Base-by-base conservation (phyloP, 257 asterid species). In the Rehmannia glutinosa region DNA sequence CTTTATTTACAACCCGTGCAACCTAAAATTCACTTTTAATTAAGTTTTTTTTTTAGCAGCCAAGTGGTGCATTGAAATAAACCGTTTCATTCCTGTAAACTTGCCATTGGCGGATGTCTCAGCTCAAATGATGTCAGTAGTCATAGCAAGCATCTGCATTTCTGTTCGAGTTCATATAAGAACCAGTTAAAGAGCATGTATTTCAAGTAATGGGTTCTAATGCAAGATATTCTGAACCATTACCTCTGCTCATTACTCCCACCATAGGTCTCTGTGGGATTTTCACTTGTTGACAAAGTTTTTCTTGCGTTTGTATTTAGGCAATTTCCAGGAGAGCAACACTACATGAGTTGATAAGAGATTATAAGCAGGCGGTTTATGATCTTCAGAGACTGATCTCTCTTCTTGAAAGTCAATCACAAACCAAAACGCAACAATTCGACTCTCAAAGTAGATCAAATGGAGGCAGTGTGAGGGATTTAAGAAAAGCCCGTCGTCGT, bases 271-370 rank as follows among this genome's bases (percentile, higher is more conserved):
- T 58, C 1, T 13, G 0, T 39, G 55, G 66, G 20, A 65, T 43
- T 63, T 52, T 50, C 39, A 58, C 43, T 51, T 36, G 58, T 21
- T 73, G 46, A 75, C 64, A 23, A 6, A 56, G n/a, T 66, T 63
- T 49, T 61, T 5, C 61, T 68, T 64, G 55, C 24, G 13, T 52
- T 28, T 66, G 42, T 56, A 65, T 47, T 71, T 79, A 93, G 99
- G 97, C 99, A 54, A 77, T 91, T 65, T 94, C 96, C 12, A 82
- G 99, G 87, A 81, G 99, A 78, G 97, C 91, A 46, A 85, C 96
- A 74, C 81, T 94, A 75, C 86, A 86, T 75, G 97, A 88, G 83
- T 81, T 81, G 84, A 88, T 94, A 64, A 86, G 97, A 75, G 97
- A 94, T 69, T 91, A 94, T 73, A 86, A 79, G 76, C 91, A 86